phyloP scores from a whole-genome alignment of 495 filamentous ascomycete genomes.

The Neurospora sp. region DNA sequence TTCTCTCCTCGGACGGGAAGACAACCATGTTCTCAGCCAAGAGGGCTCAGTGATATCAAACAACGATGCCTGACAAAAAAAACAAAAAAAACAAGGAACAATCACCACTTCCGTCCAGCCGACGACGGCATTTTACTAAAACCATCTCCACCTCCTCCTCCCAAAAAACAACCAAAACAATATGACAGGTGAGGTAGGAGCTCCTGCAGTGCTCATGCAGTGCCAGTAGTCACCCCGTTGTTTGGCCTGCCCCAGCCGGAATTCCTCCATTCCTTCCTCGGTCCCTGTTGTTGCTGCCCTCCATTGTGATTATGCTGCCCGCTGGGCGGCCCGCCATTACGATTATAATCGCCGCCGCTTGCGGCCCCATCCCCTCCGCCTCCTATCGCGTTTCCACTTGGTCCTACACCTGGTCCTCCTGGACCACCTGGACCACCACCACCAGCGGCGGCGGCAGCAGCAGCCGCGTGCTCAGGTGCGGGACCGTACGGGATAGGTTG shows the following conservation, averaged over 20 bases:
- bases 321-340: not conserved
- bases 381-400: not conserved
- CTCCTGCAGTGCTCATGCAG: constrained; percentile 7
- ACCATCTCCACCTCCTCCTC: not conserved
- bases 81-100: not conserved
- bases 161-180: not conserved
- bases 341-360: not conserved
- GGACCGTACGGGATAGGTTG: not conserved
- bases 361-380: not conserved
- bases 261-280: constrained; percentile 42
- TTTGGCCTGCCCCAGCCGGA: constrained; percentile 39
- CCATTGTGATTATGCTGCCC: not conserved
- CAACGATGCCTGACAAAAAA: not conserved
- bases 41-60: not conserved
- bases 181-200: not conserved
- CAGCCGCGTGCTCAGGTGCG: not conserved
- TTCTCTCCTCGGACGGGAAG: not conserved
- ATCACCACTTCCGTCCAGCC: not conserved
- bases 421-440: not conserved
- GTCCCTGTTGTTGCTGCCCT: constrained; percentile 2
- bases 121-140: not conserved
- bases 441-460: not conserved
- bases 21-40: not conserved
- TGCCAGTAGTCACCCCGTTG: constrained; percentile 25
- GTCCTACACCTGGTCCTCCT: not conserved